Base-by-base conservation (phyloP, 2,329 filamentous ascomycete genomes). In the Colletotrichum sp. region DNA sequence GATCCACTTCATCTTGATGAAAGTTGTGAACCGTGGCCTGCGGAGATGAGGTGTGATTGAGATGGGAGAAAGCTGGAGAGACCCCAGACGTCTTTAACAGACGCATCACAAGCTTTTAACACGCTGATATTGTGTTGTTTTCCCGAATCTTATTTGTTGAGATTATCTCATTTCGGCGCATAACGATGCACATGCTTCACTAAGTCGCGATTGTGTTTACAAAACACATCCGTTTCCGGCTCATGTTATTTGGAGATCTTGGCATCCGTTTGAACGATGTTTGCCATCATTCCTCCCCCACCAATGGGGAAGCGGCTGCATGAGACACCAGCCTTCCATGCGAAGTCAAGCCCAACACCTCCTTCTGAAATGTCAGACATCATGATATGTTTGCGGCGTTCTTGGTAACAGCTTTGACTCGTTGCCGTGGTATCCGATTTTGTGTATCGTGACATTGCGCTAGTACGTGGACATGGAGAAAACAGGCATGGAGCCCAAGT, bases 1-100 rank as follows among this genome's bases (percentile, higher is more conserved):
- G n/a, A 52, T 60, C 64, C 69, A 60, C 63, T 76, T 73, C 69
- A 68, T 63, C 57, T 68, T 76, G 26, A 18, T 76, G 32, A 18
- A 5, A 16, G 12, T 2, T n/a, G 3, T 6, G 24, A 36, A 10
- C 21, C n/a, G 13, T 6, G 12, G 18, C 3, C 4, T 3, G 34
- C n/a, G 2, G 26, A 15, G 36, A 34, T 34, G 24, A 2, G 3
- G 28, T 66, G 24, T 30, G 63, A 16, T 15, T 18, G 28, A 66
- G 39, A 64, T 1, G 21, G 16, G 26, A 30, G 32, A 32, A 18
- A 28, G 21, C 21, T 64, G 59, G 5, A 18, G 10, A 34, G 13
- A 12, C 4, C 30, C 4, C 32, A 30, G 28, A 6, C 9, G 21
- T 63, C 13, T n/a, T 32, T 32, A 1, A 16, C 13, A 15, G 59